These are phyloP conservation scores for Ramaria sp. DNA, from an alignment of 768 basidiomycete species.

Conservation along the genomic window DNA sequence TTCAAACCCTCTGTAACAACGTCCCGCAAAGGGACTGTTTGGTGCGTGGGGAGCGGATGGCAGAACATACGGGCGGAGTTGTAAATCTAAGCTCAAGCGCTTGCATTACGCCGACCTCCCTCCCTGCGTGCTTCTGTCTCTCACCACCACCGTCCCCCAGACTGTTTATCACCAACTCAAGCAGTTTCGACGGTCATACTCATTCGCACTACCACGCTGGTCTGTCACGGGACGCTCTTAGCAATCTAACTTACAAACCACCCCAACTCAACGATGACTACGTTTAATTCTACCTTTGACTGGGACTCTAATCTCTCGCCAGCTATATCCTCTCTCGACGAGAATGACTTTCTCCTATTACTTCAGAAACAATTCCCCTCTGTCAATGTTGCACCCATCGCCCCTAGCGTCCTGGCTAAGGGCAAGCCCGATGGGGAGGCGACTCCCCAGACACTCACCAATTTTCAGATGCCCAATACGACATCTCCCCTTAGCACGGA, in stretches of 20 bases:
- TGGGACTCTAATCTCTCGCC: conserved; percentile 24
- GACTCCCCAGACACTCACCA: conserved; percentile 49
- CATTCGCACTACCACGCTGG: neutral
- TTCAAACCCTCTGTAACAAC: no score
- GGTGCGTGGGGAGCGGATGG: no score
- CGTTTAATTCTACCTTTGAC: neutral
- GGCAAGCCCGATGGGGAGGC: conserved; percentile 18
- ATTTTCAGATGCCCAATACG: conserved; percentile 37
- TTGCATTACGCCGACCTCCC: neutral
- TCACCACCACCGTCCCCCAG: neutral
- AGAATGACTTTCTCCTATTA: conserved; percentile 69
- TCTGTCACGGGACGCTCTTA: neutral
- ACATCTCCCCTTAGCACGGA: conserved; percentile 60
- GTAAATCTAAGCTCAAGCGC: neutral
- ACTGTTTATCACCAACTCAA: no score
- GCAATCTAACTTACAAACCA: neutral
- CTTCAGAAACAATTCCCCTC: conserved; percentile 60
- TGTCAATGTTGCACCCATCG: conserved; percentile 21
- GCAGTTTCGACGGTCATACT: neutral
- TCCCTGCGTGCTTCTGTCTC: neutral
- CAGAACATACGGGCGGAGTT: no score
- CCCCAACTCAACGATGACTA: neutral
- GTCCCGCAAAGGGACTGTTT: no score
- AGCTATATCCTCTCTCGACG: conserved; percentile 52
- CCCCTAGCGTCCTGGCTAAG: conserved; percentile 13